phyloP scores from a whole-genome alignment of 1,284 basidiomycete genomes.

The Sanghuangporus baumii region DNA sequence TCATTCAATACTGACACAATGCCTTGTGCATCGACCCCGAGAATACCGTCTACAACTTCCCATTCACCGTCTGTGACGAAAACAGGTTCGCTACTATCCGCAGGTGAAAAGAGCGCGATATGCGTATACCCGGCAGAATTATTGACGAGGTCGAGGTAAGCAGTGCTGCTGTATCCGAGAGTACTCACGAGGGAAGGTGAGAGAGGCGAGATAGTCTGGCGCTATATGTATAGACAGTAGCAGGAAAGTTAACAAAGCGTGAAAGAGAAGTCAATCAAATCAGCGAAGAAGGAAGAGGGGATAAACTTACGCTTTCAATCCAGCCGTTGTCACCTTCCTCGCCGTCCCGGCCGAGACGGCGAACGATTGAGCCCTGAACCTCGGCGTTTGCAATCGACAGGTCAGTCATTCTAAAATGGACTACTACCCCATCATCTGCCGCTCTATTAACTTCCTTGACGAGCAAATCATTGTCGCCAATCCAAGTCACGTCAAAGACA shows the following conservation, averaged over 20 bases:
- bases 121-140: slow-evolving; percentile 79
- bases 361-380: slow-evolving; percentile 53
- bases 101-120: slow-evolving; percentile 82
- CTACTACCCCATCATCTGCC: slow-evolving; percentile 72
- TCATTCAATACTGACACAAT: slow-evolving; percentile 56
- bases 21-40: slow-evolving; percentile 64
- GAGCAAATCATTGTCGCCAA: slow-evolving; percentile 69
- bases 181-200: slow-evolving; percentile 35
- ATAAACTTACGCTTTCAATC: slow-evolving; percentile 68
- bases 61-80: slow-evolving; percentile 86
- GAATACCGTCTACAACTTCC: slow-evolving; percentile 80
- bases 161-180: slow-evolving; percentile 37
- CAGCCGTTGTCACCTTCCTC: slow-evolving; percentile 90
- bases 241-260: not conserved
- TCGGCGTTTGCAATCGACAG: slow-evolving; percentile 23
- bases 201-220: slow-evolving; percentile 57
- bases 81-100: slow-evolving; percentile 57
- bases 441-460: slow-evolving; percentile 85
- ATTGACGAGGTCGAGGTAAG: slow-evolving; percentile 87
- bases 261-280: not conserved
- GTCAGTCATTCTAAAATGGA: slow-evolving; percentile 60
- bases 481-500: slow-evolving; percentile 84
- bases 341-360: slow-evolving; percentile 71
- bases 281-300: no score
- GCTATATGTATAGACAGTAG: slow-evolving; percentile 31